Evolutionary conservation across 1,284 basidiomycete species (phyloP), one percentile per base, ranked within the genome.

Genomic region (Trichosporon asahii): DNA sequence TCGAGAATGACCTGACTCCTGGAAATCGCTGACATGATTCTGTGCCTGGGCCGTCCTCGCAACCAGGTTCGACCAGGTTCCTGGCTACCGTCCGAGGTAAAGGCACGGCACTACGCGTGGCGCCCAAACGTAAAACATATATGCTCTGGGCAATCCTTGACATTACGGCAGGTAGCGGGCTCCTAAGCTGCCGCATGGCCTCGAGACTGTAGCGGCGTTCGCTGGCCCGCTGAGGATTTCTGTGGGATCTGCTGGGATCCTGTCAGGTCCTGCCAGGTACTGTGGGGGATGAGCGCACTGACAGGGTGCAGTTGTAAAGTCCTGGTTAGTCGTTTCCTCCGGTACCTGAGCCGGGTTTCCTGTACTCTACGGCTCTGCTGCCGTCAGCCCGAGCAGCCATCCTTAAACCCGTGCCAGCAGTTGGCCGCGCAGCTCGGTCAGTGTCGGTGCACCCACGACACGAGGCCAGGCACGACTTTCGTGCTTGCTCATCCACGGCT

Each of bases 1-100:
- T 29, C 27, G 29, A 33, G 57, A 14, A 15, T 21, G 14, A 21
- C 25, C 14, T 15, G 55, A 29, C 15, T n/a, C 57, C 27, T 61
- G 57, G 29, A 31, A 61, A n/a, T 31, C 27, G 27, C 18, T 31
- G 57, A 29, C 27, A 60, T 31, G 27, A 61, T 31, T 61, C 27
- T 57, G 57, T 61, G 57, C 57, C 57, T 61, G 57, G 27, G 57
- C 57, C 57, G 57, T 61, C 57, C 57, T 61, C 57, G 57, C 57
- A 61, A 61, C 57, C 57, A 61, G 55, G 55, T 57, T 57, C 55
- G 31, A 33, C 31, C 31, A n/a, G 31, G 31, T 33, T 33, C 31
- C 55, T 60, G 55, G 27, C 25, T 18, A 60, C 29, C 55, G 27
- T 15, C 55, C 25, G 15, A 12, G 4, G 29, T 3, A 15, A 31